Evolutionary conservation across 2,329 filamentous ascomycete species (phyloP), one percentile per base, ranked within the genome.

Genomic region (Neopestalotiopsis sp.): DNA sequence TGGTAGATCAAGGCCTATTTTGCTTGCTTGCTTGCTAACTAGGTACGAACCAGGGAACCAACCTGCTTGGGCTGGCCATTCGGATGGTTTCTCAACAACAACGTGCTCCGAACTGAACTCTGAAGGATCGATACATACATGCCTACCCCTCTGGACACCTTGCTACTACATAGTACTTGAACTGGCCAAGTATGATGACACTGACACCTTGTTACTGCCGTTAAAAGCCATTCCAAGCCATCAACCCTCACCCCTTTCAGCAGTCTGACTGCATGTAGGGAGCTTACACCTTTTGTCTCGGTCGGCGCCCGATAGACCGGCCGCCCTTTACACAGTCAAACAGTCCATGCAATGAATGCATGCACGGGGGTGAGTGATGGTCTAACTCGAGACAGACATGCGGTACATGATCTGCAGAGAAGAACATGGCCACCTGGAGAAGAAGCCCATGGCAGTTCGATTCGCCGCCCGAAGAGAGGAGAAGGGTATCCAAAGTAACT

Each of bases 21-120:
- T 28, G 24, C 24, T 28, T 28, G 24, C 34, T 38, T 38, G 34
- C 34, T 38, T 7, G 6, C 34, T 7, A 38, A 38, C 34, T 9
- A 10, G 34, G 34, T 38, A 38, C 34, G 7, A 53, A 9, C 45
- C 45, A n/a, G 45, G 45, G 24, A 28, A 28, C 7, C n/a, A 20
- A 38, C 34, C 10, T 38, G 6, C 34, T 53, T 53, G 24, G 24
- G 24, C 24, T 28, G 45, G 45, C 45, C 45, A 53, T 53, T 53
- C 45, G 45, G 45, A 53, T 53, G n/a, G n/a, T 53, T 53, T 53
- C 45, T 53, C 45, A 53, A 53, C 45, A 53, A 53, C 45, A 53
- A 53, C 45, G 45, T 53, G 45, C 45, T 20, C 45, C 45, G 45
- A 45, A 7, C 5, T 10, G 34, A 38, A 10, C 34, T 38, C 10